These are phyloP conservation scores for Sporothrix curviconia DNA, from an alignment of 2,329 filamentous ascomycete genomes.

Conservation along the genomic window DNA sequence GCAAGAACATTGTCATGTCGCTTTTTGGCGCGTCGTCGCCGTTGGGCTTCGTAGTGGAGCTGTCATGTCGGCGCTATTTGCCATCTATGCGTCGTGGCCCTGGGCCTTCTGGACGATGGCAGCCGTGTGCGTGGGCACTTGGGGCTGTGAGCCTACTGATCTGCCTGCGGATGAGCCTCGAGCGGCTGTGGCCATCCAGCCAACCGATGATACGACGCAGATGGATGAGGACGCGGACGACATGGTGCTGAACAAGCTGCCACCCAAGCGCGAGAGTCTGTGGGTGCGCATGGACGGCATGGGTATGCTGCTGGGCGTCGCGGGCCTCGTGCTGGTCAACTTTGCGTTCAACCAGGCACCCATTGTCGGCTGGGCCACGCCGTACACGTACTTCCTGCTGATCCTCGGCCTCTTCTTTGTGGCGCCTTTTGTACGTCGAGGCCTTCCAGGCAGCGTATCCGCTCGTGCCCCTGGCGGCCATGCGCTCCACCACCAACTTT, in stretches of 20 bases:
- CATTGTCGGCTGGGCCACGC: slow-evolving; percentile 43
- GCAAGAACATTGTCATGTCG: slow-evolving; percentile 55
- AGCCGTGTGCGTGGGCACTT: slow-evolving; percentile 22
- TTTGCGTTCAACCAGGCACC: slow-evolving; percentile 54
- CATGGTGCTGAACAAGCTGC: slow-evolving; percentile 2
- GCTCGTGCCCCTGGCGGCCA: slow-evolving; percentile 44
- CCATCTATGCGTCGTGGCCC: slow-evolving; percentile 39
- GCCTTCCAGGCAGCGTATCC: slow-evolving; percentile 34
- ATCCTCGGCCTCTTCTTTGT: slow-evolving; percentile 44
- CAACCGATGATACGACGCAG: neutral
- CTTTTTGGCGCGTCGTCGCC: slow-evolving; percentile 43
- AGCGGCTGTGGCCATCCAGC: neutral
- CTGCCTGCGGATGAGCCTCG: slow-evolving; percentile 19
- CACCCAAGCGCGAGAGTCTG: slow-evolving; percentile 16
- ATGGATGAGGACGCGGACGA: slow-evolving; percentile 11
- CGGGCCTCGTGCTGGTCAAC: slow-evolving; percentile 48
- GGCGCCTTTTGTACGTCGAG: slow-evolving; percentile 46
- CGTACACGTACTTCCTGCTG: slow-evolving; percentile 45
- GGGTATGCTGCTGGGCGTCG: slow-evolving; percentile 35
- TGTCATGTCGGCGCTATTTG: slow-evolving; percentile 35
- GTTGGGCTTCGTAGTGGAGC: slow-evolving; percentile 38
- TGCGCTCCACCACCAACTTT: slow-evolving; percentile 41
- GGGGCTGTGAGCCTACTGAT: slow-evolving; percentile 20
- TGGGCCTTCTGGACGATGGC: slow-evolving; percentile 38
- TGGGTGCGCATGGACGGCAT: slow-evolving; percentile 24